Conservation (phyloP, 1,139 yeast genomes). For the Magnusiomyces tetraspermus region DNA sequence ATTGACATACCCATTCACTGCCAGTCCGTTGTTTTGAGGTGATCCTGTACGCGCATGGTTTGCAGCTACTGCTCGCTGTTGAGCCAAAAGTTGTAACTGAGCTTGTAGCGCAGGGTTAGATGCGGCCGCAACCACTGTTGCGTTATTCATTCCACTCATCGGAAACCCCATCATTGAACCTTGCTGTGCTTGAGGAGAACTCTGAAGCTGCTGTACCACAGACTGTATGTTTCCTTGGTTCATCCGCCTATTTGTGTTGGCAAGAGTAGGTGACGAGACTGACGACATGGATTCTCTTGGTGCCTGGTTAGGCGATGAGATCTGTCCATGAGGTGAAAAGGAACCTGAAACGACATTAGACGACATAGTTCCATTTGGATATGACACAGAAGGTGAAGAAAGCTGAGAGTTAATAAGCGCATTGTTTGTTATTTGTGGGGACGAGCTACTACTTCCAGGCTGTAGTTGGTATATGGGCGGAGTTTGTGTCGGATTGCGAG, state of each 20-base stretch:
- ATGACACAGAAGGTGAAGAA: conserved; percentile 1
- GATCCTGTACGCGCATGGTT: background rate
- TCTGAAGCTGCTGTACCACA: background rate
- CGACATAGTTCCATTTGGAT: background rate
- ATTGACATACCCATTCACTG: background rate
- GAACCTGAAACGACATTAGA: background rate
- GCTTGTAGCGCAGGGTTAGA: conserved; percentile 3
- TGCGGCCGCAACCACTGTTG: background rate
- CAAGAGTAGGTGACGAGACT: background rate
- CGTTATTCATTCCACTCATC: background rate
- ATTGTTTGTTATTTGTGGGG: conserved; percentile 2
- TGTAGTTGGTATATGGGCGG: background rate
- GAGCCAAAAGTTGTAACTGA: conserved; percentile 2
- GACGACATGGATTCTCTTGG: background rate
- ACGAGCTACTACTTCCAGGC: background rate
- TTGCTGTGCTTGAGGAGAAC: background rate
- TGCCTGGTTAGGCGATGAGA: background rate
- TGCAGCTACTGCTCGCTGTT: conserved; percentile 3
- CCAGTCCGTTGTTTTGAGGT: background rate
- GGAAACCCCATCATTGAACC: background rate
- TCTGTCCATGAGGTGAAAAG: background rate
- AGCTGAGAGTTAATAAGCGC: background rate
- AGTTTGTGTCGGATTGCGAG: background rate
- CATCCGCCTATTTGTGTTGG: background rate
- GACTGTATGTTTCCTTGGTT: background rate